Evolutionary conservation across 2,329 filamentous ascomycete genomes (phyloP).

Genomic region (Thelonectria blattea): DNA sequence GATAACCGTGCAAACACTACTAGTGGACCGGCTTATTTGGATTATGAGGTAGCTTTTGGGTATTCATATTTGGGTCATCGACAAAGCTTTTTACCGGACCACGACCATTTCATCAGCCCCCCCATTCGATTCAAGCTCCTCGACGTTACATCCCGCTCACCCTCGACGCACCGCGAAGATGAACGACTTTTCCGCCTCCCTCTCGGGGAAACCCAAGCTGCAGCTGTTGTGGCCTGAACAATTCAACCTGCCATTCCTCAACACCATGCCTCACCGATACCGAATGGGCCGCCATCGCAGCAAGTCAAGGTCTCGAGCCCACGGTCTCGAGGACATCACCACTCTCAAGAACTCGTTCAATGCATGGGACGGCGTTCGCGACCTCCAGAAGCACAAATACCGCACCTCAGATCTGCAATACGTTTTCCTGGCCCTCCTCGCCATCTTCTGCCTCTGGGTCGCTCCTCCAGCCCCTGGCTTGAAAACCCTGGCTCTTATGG

Average conservation of each 20-base stretch:
- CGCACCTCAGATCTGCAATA: slow-evolving; percentile 86
- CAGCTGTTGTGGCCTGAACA: slow-evolving; percentile 49
- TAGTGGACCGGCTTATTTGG: slow-evolving; percentile 35
- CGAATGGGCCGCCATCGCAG: slow-evolving; percentile 47
- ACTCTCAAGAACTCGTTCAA: slow-evolving; percentile 83
- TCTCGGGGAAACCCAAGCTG: slow-evolving; percentile 49
- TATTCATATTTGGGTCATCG: slow-evolving; percentile 40
- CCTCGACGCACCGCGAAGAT: slow-evolving; percentile 38
- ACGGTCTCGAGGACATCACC: slow-evolving; percentile 66
- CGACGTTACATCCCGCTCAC: slow-evolving; percentile 13
- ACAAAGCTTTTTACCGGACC: slow-evolving; percentile 25
- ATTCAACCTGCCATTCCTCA: slow-evolving; percentile 50
- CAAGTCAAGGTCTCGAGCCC: slow-evolving; percentile 47
- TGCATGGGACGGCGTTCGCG: slow-evolving; percentile 76
- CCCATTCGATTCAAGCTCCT: slow-evolving; percentile 7
- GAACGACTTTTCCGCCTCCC: slow-evolving; percentile 47
- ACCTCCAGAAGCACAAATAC: slow-evolving; percentile 80
- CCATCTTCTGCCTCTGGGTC: slow-evolving; percentile 83
- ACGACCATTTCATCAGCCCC: slow-evolving; percentile 19
- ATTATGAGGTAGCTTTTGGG: slow-evolving; percentile 47
- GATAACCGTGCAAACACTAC: slow-evolving; percentile 28
- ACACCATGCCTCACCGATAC: slow-evolving; percentile 50
- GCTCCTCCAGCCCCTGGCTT: slow-evolving; percentile 80
- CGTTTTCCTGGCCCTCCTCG: slow-evolving; percentile 72
- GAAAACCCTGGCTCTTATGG: slow-evolving; percentile 75